Conservation (phyloP, 495 filamentous ascomycete genomes). For the Tetracladium setigerum region DNA sequence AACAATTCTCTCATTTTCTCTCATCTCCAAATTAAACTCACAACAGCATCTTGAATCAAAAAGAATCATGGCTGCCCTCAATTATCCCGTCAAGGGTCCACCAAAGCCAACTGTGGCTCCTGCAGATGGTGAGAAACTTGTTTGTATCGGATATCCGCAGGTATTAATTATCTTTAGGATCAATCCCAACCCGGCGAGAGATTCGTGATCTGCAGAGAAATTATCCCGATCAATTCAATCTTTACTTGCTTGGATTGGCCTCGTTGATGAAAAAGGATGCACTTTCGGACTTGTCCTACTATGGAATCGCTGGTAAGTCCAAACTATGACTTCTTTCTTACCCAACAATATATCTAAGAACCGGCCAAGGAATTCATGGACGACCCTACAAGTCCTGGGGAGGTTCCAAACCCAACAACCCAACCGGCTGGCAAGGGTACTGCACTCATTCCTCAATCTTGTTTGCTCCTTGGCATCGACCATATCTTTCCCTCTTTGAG, state of each 20-base stretch:
- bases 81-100: conserved; percentile 12
- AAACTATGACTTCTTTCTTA: no score
- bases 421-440: conserved; percentile 42
- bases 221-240: conserved; percentile 31
- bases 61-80: conserved; percentile 23
- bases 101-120: conserved; percentile 8
- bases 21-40: no score
- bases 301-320: conserved; percentile 48
- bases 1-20: no score
- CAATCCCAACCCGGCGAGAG: conserved; percentile 32
- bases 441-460: conserved; percentile 59
- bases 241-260: conserved; percentile 17
- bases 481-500: conserved; percentile 62
- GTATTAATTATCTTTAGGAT: conserved; percentile 10
- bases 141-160: neutral
- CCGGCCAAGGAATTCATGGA: conserved; percentile 52
- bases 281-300: conserved; percentile 46
- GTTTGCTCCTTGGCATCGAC: conserved; percentile 65
- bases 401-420: conserved; percentile 39
- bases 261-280: conserved; percentile 42
- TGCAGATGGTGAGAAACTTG: conserved; percentile 9
- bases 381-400: conserved; percentile 52
- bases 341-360: neutral
- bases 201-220: conserved; percentile 52
- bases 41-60: no score